A percentile compares a stretch with the other conserved stretches of the same genome.
Conservation (phyloP, 441 rosid genomes). For the Pelargonium cotyledonis region DNA sequence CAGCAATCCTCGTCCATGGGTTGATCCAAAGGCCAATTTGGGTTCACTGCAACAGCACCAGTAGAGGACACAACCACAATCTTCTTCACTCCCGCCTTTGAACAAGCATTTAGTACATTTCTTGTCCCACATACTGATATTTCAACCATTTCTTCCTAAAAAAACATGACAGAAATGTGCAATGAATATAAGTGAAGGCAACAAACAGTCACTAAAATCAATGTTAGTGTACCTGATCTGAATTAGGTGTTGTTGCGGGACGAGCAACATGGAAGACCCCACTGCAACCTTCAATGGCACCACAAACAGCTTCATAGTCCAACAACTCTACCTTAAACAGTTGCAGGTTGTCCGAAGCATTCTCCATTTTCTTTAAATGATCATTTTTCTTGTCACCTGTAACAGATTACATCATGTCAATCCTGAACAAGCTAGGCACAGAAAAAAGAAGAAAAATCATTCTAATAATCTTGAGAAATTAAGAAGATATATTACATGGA, state of each 20-base stretch:
- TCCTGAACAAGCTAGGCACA: no score
- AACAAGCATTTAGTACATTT: slow-evolving; percentile 38
- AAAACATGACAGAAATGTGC: no score
- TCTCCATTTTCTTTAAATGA: slow-evolving; percentile 34
- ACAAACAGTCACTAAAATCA: background rate
- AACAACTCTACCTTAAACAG: slow-evolving; percentile 39
- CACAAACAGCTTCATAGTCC: slow-evolving; percentile 31
- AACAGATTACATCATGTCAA: no score
- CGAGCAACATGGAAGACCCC: slow-evolving; percentile 44
- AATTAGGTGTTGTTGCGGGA: no score
- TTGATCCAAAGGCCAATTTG: slow-evolving; percentile 33
- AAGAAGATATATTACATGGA: no score
- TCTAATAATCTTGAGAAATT: no score
- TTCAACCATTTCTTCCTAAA: slow-evolving; percentile 35
- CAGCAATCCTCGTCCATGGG: slow-evolving; percentile 31
- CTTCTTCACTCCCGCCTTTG: slow-evolving; percentile 31
- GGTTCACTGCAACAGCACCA: slow-evolving; percentile 29
- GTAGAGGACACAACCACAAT: slow-evolving; percentile 37
- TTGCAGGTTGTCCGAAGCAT: slow-evolving; percentile 30
- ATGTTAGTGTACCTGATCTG: no score
- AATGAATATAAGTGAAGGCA: slow-evolving; percentile 14
- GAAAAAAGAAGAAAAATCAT: no score
- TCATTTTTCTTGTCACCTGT: slow-evolving; percentile 32
- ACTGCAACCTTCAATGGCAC: slow-evolving; percentile 35
- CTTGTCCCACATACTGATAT: slow-evolving; percentile 33